A percentile compares a stretch with the other conserved stretches of the same genome.
These are phyloP conservation scores for Penicillium nucicola DNA, from an alignment of 495 filamentous ascomycete genomes.

Conservation along the genomic window DNA sequence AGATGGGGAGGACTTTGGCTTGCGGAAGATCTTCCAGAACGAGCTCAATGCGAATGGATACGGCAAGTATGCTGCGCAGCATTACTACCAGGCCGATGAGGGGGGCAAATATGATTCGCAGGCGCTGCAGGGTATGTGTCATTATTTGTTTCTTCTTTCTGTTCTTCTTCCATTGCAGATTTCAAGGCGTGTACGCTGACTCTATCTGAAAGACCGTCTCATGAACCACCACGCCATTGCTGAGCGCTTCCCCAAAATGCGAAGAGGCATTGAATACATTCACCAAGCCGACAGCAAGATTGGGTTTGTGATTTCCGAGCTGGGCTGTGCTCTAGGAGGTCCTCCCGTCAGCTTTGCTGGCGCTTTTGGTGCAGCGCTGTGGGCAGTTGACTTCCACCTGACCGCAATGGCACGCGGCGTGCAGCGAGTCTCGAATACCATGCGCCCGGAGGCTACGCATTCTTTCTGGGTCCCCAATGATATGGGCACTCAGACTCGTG, in stretches of 20 bases:
- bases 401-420: conserved; percentile 10
- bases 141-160: too few species aligned
- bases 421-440: conserved; percentile 9
- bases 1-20: background rate
- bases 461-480: conserved; percentile 15
- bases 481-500: background rate
- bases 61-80: conserved; percentile 18
- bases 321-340: conserved; percentile 4
- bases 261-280: background rate
- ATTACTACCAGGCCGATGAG: conserved; percentile 19
- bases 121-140: conserved; percentile 1
- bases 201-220: background rate
- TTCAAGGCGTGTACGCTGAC: background rate
- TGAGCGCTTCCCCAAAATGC: conserved; percentile 1
- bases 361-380: conserved; percentile 13
- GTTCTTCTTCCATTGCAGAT: too few species aligned
- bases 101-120: background rate
- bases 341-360: background rate
- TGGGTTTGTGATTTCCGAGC: conserved; percentile 11
- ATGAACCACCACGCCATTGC: conserved; percentile 25
- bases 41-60: conserved; percentile 2
- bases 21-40: conserved; percentile 7
- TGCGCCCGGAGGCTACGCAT: conserved; percentile 10
- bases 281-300: background rate
- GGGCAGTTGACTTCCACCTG: conserved; percentile 17